These are phyloP conservation scores for Kluyveromyces marxianus DNA, from an alignment of 1,139 yeast species.

Conservation along the genomic window DNA sequence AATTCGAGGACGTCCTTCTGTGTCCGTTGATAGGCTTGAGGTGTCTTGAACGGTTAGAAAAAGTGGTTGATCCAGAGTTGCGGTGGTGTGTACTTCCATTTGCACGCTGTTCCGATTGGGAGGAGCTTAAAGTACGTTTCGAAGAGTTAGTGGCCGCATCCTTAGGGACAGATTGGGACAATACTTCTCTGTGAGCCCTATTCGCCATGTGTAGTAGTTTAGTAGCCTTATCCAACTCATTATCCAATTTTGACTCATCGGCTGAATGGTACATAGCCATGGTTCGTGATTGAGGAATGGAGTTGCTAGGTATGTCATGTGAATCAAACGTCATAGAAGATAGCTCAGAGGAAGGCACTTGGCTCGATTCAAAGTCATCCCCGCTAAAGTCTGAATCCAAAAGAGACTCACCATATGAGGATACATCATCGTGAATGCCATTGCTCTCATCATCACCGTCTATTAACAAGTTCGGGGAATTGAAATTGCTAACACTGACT, in stretches of 20 bases:
- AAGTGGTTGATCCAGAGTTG: not conserved
- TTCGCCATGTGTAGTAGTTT: slow-evolving; percentile 1
- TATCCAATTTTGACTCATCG: slow-evolving; percentile 22
- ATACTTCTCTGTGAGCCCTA: slow-evolving; percentile 1
- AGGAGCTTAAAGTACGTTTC: slow-evolving; percentile 9
- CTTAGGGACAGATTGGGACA: slow-evolving; percentile 4
- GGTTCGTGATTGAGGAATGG: slow-evolving; percentile 13
- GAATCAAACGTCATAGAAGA: slow-evolving; percentile 3
- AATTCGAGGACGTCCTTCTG: slow-evolving; percentile 6
- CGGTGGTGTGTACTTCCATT: not conserved
- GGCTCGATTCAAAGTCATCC: slow-evolving; percentile 17
- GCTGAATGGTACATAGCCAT: slow-evolving; percentile 6
- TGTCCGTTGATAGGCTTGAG: slow-evolving; percentile 1
- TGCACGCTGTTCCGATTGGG: not conserved
- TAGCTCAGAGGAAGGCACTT: not conserved
- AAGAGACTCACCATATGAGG: slow-evolving; percentile 34
- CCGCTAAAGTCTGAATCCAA: slow-evolving; percentile 34
- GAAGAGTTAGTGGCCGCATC: not conserved
- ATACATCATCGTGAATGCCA: slow-evolving; percentile 20
- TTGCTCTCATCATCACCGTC: slow-evolving; percentile 4
- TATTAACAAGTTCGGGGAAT: not conserved
- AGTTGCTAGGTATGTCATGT: slow-evolving; percentile 11
- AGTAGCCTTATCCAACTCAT: slow-evolving; percentile 20
- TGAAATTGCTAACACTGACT: not conserved
- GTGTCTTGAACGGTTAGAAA: not conserved